Conservation (phyloP, 306 rosid genomes). For the Inga leiocalycina region DNA sequence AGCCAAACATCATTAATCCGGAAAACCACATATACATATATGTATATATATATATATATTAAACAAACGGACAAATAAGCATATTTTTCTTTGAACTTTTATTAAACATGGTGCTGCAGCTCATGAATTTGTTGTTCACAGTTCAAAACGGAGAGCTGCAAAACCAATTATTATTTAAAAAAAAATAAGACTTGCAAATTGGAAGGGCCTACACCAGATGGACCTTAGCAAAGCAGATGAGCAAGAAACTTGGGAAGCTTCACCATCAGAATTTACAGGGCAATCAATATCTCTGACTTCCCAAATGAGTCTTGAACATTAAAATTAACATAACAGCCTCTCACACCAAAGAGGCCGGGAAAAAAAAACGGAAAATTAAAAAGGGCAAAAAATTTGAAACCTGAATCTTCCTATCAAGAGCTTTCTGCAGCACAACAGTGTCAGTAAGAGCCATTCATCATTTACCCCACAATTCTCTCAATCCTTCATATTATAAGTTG, state of each 20-base stretch:
- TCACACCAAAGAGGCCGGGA: not conserved
- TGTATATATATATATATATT: no score
- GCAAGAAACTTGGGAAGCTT: not conserved
- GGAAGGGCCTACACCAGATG: not conserved
- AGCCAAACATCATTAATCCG: not conserved
- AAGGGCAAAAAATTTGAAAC: not conserved
- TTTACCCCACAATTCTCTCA: constrained; percentile 4
- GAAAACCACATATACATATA: not conserved
- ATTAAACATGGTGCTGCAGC: not conserved
- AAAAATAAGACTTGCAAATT: not conserved
- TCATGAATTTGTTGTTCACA: not conserved
- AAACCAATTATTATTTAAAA: not conserved
- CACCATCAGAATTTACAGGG: not conserved
- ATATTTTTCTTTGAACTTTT: not conserved
- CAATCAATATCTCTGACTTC: not conserved
- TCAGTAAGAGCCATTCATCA: constrained; percentile 15
- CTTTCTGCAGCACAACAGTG: constrained; percentile 15
- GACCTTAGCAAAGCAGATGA: not conserved
- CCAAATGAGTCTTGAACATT: constrained; percentile 1
- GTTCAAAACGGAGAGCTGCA: not conserved
- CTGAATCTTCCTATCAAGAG: constrained; percentile 19
- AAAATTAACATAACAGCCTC: constrained; percentile 6
- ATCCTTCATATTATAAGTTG: not conserved
- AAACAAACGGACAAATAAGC: not conserved
- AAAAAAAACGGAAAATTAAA: not conserved